phyloP scores from a whole-genome alignment of 2,329 filamentous ascomycete species.

The Talaromyces albobiverticillius region DNA sequence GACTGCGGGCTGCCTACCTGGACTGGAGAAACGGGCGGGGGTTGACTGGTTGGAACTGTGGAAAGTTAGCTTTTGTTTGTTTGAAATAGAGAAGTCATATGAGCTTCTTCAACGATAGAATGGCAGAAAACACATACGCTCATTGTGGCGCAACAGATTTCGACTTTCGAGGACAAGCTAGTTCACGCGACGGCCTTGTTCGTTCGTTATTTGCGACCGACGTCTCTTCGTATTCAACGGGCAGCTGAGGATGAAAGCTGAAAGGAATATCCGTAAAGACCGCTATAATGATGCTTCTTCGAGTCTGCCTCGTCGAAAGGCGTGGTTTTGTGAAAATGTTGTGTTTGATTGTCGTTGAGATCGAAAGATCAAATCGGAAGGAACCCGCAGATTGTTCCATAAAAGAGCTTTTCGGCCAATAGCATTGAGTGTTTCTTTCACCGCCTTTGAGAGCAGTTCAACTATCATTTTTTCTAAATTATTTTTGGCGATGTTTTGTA shows the following conservation, averaged over 20 bases:
- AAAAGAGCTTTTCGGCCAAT: slow-evolving; percentile 13
- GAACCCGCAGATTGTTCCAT: neutral
- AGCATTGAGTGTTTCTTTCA: neutral
- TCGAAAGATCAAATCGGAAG: neutral
- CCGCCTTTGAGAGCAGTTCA: neutral
- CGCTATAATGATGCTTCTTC: neutral
- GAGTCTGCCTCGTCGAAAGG: neutral
- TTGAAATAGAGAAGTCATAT: neutral
- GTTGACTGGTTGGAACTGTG: slow-evolving; percentile 85
- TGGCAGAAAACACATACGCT: slow-evolving; percentile 27
- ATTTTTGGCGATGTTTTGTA: neutral
- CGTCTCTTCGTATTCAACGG: neutral
- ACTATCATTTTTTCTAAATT: neutral
- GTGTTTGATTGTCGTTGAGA: neutral
- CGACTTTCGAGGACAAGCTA: neutral
- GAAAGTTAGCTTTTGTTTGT: neutral
- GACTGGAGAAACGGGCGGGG: slow-evolving; percentile 94
- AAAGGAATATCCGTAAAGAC: neutral
- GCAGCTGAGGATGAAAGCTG: neutral
- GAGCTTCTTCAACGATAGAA: neutral
- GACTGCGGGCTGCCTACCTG: slow-evolving; percentile 56
- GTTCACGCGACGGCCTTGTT: slow-evolving; percentile 7
- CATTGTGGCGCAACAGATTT: slow-evolving; percentile 23
- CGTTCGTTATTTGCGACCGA: neutral
- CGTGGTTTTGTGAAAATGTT: neutral